Percentiles rank a stretch among this genome's conserved stretches.
These are phyloP conservation scores for Cordyceps cateniannulata DNA, from an alignment of 2,329 filamentous ascomycete species.

Conservation along the genomic window DNA sequence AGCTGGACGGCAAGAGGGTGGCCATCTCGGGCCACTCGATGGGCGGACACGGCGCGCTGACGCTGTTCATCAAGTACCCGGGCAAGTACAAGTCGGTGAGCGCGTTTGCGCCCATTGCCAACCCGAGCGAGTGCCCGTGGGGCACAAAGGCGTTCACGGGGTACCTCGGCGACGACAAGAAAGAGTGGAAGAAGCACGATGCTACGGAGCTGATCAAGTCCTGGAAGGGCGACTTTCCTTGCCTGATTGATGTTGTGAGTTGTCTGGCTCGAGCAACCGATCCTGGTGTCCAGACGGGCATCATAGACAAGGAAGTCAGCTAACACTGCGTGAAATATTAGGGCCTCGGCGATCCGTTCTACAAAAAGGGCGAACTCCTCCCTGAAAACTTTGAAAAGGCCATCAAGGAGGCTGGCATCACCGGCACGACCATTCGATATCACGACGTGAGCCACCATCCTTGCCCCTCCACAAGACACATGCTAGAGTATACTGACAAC, in stretches of 20 bases:
- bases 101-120: constrained; percentile 84
- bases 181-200: constrained; percentile 83
- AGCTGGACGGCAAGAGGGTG: constrained; percentile 62
- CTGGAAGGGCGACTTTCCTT: constrained; percentile 65
- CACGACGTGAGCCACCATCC: constrained; percentile 52
- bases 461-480: neutral
- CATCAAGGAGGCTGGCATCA: constrained; percentile 66
- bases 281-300: no score
- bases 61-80: constrained; percentile 85
- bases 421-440: constrained; percentile 72
- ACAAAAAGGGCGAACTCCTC: constrained; percentile 85
- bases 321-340: no score
- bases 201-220: constrained; percentile 80
- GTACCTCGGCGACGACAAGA: constrained; percentile 73
- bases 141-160: constrained; percentile 91
- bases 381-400: constrained; percentile 87
- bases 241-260: constrained; percentile 80
- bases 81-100: constrained; percentile 83
- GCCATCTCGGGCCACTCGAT: constrained; percentile 93
- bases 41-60: constrained; percentile 94
- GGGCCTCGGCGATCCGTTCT: constrained; percentile 94
- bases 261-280: no score
- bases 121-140: constrained; percentile 83
- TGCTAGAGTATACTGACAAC: neutral
- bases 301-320: no score